These are phyloP conservation scores for Flaveria ramosissima DNA, from an alignment of 129 eudicot species.

Conservation along the genomic window DNA sequence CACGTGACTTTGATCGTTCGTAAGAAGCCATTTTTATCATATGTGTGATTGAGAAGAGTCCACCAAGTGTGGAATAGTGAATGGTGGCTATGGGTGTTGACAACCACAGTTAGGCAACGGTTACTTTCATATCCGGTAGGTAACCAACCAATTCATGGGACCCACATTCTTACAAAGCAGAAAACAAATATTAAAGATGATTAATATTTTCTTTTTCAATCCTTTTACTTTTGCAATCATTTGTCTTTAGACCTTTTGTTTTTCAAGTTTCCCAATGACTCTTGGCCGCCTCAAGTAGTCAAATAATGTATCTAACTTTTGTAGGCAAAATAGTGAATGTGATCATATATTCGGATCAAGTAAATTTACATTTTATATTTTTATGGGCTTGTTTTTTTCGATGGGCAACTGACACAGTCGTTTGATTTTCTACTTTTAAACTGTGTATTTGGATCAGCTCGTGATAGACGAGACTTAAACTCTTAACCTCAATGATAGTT, in stretches of 20 bases:
- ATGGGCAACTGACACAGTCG: too few relatives aligned
- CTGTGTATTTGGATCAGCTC: too few relatives aligned
- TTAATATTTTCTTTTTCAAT: neutral
- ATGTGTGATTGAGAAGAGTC: conserved; percentile 17
- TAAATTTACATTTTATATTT: too few relatives aligned
- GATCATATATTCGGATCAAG: too few relatives aligned
- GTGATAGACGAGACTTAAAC: too few relatives aligned
- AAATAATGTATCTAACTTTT: neutral
- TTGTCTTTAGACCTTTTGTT: conserved; percentile 3
- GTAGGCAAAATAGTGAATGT: too few relatives aligned
- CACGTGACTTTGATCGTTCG: conserved; percentile 11
- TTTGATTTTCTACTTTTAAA: too few relatives aligned
- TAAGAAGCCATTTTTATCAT: neutral
- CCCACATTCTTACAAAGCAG: conserved; percentile 24
- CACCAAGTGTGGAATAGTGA: conserved; percentile 33
- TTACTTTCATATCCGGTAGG: conserved; percentile 41
- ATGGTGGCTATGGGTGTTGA: conserved; percentile 29
- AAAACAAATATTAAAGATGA: neutral
- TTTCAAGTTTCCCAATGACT: neutral
- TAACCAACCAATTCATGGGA: conserved; percentile 44
- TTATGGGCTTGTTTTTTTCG: too few relatives aligned
- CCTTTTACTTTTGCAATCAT: neutral
- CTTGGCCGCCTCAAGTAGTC: neutral
- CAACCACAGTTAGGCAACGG: conserved; percentile 22
- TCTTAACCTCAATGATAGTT: neutral